These are phyloP conservation scores for Pelargonium citronellum DNA, from an alignment of 441 rosid species.

Conservation along the genomic window DNA sequence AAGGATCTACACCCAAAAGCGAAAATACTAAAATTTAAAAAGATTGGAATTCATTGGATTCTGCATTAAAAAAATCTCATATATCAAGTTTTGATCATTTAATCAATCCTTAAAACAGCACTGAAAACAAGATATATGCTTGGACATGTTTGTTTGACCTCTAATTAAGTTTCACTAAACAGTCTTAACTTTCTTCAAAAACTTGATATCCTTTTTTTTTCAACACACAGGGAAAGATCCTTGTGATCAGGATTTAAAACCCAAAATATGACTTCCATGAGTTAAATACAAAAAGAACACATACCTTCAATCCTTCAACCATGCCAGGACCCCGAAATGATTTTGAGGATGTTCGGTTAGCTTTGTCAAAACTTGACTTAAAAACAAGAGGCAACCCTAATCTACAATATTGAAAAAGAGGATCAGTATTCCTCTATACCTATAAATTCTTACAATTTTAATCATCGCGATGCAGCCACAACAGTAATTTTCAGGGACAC, in stretches of 20 bases:
- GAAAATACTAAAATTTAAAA: neutral
- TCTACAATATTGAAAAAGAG: slow-evolving; percentile 31
- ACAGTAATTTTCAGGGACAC: no score
- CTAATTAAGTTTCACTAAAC: neutral
- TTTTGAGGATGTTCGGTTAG: slow-evolving; percentile 77
- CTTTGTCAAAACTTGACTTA: slow-evolving; percentile 94
- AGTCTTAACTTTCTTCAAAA: neutral
- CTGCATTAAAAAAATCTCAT: neutral
- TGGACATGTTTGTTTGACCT: neutral
- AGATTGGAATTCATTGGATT: neutral
- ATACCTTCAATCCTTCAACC: slow-evolving; percentile 78
- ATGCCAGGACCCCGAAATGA: slow-evolving; percentile 90
- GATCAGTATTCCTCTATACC: neutral
- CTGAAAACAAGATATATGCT: neutral
- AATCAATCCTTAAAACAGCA: neutral
- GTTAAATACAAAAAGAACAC: neutral
- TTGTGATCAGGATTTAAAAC: no score
- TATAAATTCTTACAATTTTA: neutral
- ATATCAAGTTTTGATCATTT: neutral
- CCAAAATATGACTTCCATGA: neutral
- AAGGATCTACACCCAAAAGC: slow-evolving; percentile 51
- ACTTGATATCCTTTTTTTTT: neutral
- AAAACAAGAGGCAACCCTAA: slow-evolving; percentile 73
- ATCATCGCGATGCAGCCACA: neutral
- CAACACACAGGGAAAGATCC: neutral